Conservation (phyloP, 2,329 filamentous ascomycete genomes). For the Talaromyces sp. region DNA sequence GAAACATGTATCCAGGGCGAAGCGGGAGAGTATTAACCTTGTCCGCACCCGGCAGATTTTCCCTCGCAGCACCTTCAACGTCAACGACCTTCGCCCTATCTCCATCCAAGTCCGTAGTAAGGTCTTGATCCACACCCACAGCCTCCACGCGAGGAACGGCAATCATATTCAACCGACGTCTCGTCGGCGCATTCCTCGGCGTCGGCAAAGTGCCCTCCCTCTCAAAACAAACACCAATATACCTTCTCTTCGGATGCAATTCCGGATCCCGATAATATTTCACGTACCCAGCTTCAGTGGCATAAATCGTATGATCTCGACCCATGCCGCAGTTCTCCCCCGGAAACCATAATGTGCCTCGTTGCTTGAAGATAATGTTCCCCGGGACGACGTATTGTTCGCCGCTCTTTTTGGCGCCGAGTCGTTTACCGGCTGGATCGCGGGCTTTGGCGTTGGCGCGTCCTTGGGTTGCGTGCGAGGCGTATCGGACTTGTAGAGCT, state of each 20-base stretch:
- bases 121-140: slow-evolving; percentile 17
- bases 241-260: slow-evolving; percentile 79
- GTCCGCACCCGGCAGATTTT: slow-evolving; percentile 22
- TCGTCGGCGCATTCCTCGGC: slow-evolving; percentile 65
- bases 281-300: slow-evolving; percentile 80
- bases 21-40: slow-evolving; percentile 31
- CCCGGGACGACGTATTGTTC: slow-evolving; percentile 92
- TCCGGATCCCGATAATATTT: slow-evolving; percentile 91
- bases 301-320: slow-evolving; percentile 92
- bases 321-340: slow-evolving; percentile 95
- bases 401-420: slow-evolving; percentile 89
- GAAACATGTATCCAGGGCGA: slow-evolving; percentile 57
- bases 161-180: slow-evolving; percentile 70
- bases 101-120: slow-evolving; percentile 18
- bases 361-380: slow-evolving; percentile 97
- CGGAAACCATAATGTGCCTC: slow-evolving; percentile 88
- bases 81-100: slow-evolving; percentile 20
- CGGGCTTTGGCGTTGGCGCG: slow-evolving; percentile 62
- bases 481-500: slow-evolving; percentile 52
- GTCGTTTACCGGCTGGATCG: slow-evolving; percentile 71
- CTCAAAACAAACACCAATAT: slow-evolving; percentile 88
- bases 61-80: slow-evolving; percentile 21
- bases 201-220: slow-evolving; percentile 75
- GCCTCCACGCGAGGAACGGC: slow-evolving; percentile 39
- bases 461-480: slow-evolving; percentile 61